Conservation (phyloP, 2,329 filamentous ascomycete species). For the Cordyceps fumosorosea region DNA sequence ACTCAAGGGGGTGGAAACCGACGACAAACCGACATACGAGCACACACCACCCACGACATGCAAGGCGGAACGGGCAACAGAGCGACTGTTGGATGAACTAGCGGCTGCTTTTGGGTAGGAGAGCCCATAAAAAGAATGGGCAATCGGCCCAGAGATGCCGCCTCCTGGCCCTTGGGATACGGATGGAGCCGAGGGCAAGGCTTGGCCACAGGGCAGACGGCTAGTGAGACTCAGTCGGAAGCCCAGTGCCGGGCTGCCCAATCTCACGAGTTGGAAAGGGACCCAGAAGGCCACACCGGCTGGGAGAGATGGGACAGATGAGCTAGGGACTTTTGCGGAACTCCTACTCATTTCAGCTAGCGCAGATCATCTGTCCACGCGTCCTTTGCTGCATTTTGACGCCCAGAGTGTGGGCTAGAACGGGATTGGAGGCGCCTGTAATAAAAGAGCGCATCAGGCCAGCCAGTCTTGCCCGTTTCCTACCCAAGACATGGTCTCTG, state of each 20-base stretch:
- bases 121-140: background rate
- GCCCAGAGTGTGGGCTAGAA: conserved; percentile 4
- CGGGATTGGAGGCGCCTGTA: background rate
- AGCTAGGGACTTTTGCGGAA: conserved; percentile 8
- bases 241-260: background rate
- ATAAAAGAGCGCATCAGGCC: background rate
- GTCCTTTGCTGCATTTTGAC: conserved; percentile 4
- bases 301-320: background rate
- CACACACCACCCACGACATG: background rate
- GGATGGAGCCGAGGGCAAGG: conserved; percentile 10
- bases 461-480: background rate
- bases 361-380: conserved; percentile 9
- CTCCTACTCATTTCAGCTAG: background rate
- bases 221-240: background rate
- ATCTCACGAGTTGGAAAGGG: background rate
- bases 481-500: background rate
- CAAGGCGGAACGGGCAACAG: background rate
- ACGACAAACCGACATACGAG: background rate
- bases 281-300: background rate
- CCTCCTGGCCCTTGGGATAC: background rate
- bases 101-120: too few relatives aligned
- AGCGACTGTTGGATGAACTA: background rate
- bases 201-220: conserved; percentile 9
- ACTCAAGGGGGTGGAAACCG: background rate
- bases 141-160: conserved; percentile 9